Conservation (phyloP, 192 early-diverging fungal species). For the Borealophlyctis nickersoniae region DNA sequence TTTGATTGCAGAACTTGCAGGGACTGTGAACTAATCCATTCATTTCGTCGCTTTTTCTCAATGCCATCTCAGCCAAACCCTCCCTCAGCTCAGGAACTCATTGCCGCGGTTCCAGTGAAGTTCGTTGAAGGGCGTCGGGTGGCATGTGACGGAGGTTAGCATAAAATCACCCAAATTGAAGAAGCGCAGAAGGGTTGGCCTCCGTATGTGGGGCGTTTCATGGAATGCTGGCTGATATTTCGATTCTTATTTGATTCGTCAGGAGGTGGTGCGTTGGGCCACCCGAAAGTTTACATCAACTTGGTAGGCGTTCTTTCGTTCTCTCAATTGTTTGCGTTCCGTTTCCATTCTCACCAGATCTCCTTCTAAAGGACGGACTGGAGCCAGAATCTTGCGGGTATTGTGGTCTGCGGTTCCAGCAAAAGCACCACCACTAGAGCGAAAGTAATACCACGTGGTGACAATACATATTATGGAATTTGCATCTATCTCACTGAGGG, state of each 20-base stretch:
- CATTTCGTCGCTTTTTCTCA: background rate
- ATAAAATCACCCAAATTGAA: background rate
- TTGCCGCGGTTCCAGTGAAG: conserved; percentile 82
- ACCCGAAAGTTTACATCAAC: conserved; percentile 93
- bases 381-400: conserved; percentile 67
- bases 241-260: conserved; percentile 11
- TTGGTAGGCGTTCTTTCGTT: conserved; percentile 49
- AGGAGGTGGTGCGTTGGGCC: conserved; percentile 86
- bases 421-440: conserved; percentile 65
- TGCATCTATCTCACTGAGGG: no score
- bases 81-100: conserved; percentile 86
- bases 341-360: background rate
- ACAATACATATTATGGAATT: no score
- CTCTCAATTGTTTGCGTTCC: background rate
- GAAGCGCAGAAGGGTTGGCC: conserved; percentile 1
- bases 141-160: conserved; percentile 81
- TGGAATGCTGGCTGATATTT: background rate
- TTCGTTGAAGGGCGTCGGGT: conserved; percentile 70
- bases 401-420: conserved; percentile 75
- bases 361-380: conserved; percentile 44
- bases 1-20: background rate
- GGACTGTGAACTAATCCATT: no score
- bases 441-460: no score
- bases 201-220: no score
- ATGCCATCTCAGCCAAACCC: conserved; percentile 68